Conservation (phyloP, 768 basidiomycete species). For the Termitomyces sp. region DNA sequence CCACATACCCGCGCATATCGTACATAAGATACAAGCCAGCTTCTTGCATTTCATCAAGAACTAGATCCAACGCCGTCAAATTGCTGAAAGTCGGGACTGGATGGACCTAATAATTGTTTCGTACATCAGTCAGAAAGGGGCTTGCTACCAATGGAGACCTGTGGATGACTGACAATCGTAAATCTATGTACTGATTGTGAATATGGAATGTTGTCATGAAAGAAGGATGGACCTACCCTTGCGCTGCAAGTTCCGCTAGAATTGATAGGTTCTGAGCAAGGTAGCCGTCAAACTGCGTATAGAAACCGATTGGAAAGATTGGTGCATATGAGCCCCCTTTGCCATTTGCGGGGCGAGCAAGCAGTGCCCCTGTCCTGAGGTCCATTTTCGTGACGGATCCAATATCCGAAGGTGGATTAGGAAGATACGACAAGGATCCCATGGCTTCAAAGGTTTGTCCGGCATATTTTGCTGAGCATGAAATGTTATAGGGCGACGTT, state of each 20-base stretch:
- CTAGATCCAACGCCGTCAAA: conserved; percentile 49
- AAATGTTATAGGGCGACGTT: conserved; percentile 32
- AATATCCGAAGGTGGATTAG: conserved; percentile 41
- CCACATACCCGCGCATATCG: conserved; percentile 64
- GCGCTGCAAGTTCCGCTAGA: conserved; percentile 50
- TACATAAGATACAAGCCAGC: conserved; percentile 75
- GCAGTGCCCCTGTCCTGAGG: conserved; percentile 51
- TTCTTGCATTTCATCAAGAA: conserved; percentile 71
- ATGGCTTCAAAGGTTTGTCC: conserved; percentile 43
- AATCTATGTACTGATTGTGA: conserved; percentile 21
- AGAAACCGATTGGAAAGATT: conserved; percentile 75
- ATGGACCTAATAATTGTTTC: conserved; percentile 51
- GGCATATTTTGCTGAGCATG: conserved; percentile 35
- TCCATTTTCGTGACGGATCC: conserved; percentile 65
- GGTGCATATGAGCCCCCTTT: conserved; percentile 46
- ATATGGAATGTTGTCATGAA: neutral
- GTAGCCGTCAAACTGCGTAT: conserved; percentile 56
- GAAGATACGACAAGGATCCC: conserved; percentile 46
- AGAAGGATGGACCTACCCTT: conserved; percentile 42
- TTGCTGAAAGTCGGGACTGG: conserved; percentile 67
- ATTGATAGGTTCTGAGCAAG: conserved; percentile 51
- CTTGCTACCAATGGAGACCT: neutral
- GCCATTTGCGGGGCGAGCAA: conserved; percentile 52
- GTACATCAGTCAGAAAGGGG: conserved; percentile 12
- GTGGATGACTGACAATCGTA: conserved; percentile 35